Evolutionary conservation across 331 rosid species (phyloP).

Genomic region (Pyrus hybrid): DNA sequence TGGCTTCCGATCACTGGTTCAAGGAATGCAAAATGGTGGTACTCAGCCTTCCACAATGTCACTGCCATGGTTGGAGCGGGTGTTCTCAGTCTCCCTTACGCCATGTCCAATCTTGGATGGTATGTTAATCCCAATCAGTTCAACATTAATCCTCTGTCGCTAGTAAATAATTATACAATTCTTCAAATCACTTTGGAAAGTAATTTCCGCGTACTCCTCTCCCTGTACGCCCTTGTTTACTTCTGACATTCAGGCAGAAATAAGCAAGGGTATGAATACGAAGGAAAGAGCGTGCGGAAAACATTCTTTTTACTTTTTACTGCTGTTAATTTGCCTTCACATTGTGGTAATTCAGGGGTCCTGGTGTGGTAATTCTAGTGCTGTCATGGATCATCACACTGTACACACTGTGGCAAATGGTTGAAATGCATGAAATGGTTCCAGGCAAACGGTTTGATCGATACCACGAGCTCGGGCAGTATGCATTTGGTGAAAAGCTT

Average conservation of each 20-base stretch:
- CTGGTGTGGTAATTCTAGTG: slow-evolving; percentile 59
- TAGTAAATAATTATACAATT: no score
- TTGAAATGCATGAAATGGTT: slow-evolving; percentile 94
- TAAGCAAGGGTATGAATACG: not conserved
- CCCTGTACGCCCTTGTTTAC: not conserved
- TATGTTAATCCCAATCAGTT: not conserved
- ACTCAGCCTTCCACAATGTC: slow-evolving; percentile 93
- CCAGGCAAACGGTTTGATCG: slow-evolving; percentile 89
- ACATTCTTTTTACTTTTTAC: not conserved
- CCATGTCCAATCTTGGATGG: slow-evolving; percentile 75
- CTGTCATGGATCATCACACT: slow-evolving; percentile 83
- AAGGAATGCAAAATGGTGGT: slow-evolving; percentile 96
- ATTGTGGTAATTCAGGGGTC: slow-evolving; percentile 58
- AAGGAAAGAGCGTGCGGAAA: not conserved
- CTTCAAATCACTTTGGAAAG: not conserved
- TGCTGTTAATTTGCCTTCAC: not conserved
- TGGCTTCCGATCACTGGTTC: slow-evolving; percentile 91
- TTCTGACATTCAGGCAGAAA: not conserved
- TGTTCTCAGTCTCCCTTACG: slow-evolving; percentile 91
- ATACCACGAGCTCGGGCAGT: slow-evolving; percentile 84
- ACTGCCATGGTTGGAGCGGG: slow-evolving; percentile 99
- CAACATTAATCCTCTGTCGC: not conserved
- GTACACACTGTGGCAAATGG: slow-evolving; percentile 98
- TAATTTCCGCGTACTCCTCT: not conserved
- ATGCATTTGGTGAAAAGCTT: slow-evolving; percentile 83